These are phyloP conservation scores for Aurantiochytrium sp. DNA, from an alignment of 108 stramenopile genomes.

Conservation along the genomic window DNA sequence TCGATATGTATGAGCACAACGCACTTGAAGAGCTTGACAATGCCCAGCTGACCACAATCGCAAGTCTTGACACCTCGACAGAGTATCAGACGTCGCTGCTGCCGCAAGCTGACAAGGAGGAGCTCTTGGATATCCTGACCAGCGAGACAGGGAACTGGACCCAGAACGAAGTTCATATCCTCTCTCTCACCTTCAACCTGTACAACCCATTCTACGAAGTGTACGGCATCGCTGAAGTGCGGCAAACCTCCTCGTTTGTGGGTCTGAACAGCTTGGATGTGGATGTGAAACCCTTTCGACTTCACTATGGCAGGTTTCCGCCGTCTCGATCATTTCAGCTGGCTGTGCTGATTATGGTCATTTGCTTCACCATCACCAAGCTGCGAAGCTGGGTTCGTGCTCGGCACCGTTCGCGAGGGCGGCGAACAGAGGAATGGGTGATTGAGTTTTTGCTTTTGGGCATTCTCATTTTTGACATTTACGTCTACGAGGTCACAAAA, in stretches of 20 bases:
- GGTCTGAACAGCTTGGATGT: not conserved
- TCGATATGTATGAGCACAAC: not conserved
- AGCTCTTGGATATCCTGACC: not conserved
- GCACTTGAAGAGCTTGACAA: not conserved
- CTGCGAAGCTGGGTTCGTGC: not conserved
- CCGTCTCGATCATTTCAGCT: conserved; percentile 7
- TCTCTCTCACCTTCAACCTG: not conserved
- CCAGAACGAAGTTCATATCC: not conserved
- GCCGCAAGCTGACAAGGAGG: not conserved
- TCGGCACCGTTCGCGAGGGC: not conserved
- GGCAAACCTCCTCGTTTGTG: not conserved
- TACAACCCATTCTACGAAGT: not conserved
- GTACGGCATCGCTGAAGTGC: not conserved
- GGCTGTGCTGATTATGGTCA: not conserved
- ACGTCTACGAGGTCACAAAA: not conserved
- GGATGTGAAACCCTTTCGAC: not conserved
- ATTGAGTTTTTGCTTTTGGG: not conserved
- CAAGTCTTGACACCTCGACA: not conserved
- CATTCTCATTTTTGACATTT: not conserved
- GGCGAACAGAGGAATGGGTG: not conserved
- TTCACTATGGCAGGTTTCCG: not conserved
- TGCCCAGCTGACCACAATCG: too few relatives aligned
- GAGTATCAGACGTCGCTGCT: not conserved
- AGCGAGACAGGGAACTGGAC: not conserved
- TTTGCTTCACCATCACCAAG: not conserved